Conservation (phyloP, 2,329 filamentous ascomycete species). For the Fulvia fulva region DNA sequence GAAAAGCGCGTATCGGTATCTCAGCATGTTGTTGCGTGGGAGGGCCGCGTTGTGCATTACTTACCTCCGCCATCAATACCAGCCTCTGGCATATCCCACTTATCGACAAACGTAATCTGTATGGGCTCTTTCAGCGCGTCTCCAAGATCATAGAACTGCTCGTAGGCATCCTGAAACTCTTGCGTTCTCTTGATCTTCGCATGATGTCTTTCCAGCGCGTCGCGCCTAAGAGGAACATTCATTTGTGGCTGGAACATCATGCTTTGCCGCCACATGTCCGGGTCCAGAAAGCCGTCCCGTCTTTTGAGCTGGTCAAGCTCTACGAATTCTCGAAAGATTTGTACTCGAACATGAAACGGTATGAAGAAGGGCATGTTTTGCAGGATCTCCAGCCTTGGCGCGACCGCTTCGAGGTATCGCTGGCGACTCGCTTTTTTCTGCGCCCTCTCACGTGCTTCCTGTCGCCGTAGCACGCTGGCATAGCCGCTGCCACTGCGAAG, state of each 20-base stretch:
- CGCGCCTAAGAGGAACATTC: conserved; percentile 31
- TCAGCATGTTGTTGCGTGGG: too few species aligned
- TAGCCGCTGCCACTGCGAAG: conserved; percentile 30
- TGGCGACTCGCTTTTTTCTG: conserved; percentile 65
- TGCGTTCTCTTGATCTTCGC: conserved; percentile 74
- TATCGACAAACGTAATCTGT: conserved; percentile 92
- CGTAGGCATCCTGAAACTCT: conserved; percentile 81
- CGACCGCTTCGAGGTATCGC: conserved; percentile 71
- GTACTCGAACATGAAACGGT: conserved; percentile 83
- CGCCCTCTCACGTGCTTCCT: conserved; percentile 59
- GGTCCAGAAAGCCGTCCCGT: conserved; percentile 64
- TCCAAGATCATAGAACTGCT: conserved; percentile 75
- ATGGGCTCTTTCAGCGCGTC: conserved; percentile 90
- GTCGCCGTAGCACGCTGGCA: conserved; percentile 22
- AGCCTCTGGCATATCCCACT: conserved; percentile 80
- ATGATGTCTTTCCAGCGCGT: conserved; percentile 57
- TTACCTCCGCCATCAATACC: conserved; percentile 96
- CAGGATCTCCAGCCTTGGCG: conserved; percentile 82
- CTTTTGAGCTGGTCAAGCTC: conserved; percentile 70
- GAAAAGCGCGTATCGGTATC: too few species aligned
- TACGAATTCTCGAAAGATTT: conserved; percentile 94
- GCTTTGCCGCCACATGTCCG: conserved; percentile 67
- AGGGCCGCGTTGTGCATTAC: too few species aligned
- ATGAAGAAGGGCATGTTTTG: conserved; percentile 97
- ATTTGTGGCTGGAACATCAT: conserved; percentile 32